Evolutionary conservation across 164 flowering plant genomes (phyloP), one percentile per base, ranked within the genome.

Genomic region (Dillenia suffruticosa): DNA sequence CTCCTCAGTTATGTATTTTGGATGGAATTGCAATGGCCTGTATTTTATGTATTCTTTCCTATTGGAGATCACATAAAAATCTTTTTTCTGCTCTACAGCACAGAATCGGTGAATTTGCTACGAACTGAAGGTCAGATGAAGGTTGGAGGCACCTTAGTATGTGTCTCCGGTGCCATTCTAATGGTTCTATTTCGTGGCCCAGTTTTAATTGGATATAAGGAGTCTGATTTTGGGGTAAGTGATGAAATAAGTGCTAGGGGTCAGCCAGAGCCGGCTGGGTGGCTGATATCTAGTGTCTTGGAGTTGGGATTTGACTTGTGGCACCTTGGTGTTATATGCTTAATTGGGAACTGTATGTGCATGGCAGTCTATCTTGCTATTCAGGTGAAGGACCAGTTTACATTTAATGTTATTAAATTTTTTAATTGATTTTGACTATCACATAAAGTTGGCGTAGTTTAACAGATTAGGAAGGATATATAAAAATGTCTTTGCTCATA

Each of bases 171-270:
- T 63, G 99, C 99, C 46, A 60, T 89, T 46, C 67, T 88, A 7
- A 91, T 94, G 99, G 97, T 84, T 78, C 57, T 89, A 16, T 91
- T 79, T 63, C 87, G 88, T 24, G 99, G 99, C 26, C 90, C 96
- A 12, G 82, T 86, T 58, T 67, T 94, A 67, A 9, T 89, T 57
- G 97, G 97, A 51, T 19, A 61, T 47, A 46, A 50, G 16, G 84
- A 80, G 48, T 51, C 69, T 49, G 86, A 81, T 10, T 70, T 75
- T 61, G 57, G 54, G 19, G 55, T 71, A 11, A 77, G 75, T 16
- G 81, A 44, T 76, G 96, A 89, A 63, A 88, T 89, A 61, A 84
- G 69, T 72, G 96, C 87, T 24, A 82, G 65, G 66, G 84, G 95
- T 65, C 97, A 88, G 69, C 97, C 96, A 57, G 96, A 91, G 73